These are phyloP conservation scores for Forsythia viridissima DNA, from an alignment of 257 asterid genomes.

Conservation along the genomic window DNA sequence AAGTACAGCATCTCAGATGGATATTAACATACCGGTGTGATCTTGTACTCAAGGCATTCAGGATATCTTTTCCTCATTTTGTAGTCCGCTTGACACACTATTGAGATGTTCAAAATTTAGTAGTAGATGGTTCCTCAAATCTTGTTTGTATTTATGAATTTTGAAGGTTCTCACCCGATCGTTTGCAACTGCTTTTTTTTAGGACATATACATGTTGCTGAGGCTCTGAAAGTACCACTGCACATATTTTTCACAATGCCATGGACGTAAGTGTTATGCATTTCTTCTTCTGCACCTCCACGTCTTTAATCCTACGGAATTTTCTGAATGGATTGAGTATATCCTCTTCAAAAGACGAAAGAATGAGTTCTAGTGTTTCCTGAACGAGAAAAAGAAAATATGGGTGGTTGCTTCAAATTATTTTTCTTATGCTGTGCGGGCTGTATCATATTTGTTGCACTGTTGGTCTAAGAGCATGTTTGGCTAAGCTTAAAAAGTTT, in stretches of 20 bases:
- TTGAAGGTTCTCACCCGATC: conserved; percentile 8
- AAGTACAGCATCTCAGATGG: neutral
- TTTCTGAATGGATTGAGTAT: neutral
- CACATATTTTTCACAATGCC: conserved; percentile 97
- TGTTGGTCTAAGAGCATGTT: neutral
- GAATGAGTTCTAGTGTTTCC: neutral
- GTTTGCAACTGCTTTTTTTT: conserved; percentile 22
- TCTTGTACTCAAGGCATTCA: neutral
- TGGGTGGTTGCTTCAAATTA: neutral
- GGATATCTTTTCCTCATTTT: neutral
- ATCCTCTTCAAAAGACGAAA: neutral
- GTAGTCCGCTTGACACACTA: neutral
- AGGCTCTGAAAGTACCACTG: conserved; percentile 77
- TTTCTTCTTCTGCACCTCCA: conserved; percentile 4
- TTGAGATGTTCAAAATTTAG: neutral
- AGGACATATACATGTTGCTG: conserved; percentile 94
- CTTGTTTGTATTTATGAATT: neutral
- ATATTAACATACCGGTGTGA: neutral
- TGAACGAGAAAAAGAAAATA: neutral
- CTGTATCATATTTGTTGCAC: neutral
- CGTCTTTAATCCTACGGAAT: neutral
- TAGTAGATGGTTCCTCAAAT: neutral
- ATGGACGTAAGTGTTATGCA: conserved; percentile 76
- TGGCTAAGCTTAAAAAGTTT: neutral
- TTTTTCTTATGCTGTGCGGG: neutral